Percentiles rank a stretch among this genome's conserved stretches.
Evolutionary conservation across 768 basidiomycete species (phyloP).

Genomic region (Serendipita sp.): DNA sequence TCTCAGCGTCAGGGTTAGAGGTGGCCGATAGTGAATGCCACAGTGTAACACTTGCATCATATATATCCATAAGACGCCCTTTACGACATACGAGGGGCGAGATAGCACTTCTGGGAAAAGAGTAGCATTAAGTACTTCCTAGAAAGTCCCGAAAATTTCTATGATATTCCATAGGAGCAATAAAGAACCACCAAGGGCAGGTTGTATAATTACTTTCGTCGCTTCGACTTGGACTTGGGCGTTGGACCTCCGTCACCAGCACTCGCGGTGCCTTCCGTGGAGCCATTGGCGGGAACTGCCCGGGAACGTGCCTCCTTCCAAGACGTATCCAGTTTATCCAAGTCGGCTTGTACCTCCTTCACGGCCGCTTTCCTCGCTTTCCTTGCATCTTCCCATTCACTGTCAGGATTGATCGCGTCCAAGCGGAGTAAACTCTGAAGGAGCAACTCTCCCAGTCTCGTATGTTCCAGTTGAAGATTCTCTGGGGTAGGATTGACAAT

Average conservation of each 20-base stretch:
- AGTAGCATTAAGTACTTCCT: too few species aligned
- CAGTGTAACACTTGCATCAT: too few species aligned
- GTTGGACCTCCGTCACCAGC: background rate
- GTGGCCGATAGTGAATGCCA: too few species aligned
- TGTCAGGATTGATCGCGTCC: slow-evolving; percentile 62
- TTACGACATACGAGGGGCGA: too few species aligned
- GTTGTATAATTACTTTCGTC: background rate
- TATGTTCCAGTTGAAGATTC: slow-evolving; percentile 28
- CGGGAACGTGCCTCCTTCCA: slow-evolving; percentile 30
- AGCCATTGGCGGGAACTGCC: slow-evolving; percentile 1
- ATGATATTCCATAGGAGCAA: too few species aligned
- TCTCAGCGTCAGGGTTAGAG: too few species aligned
- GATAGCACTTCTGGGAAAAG: too few species aligned
- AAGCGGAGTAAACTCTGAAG: slow-evolving; percentile 76
- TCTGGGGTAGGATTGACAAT: slow-evolving; percentile 12
- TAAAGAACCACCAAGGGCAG: too few species aligned
- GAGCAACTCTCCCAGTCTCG: slow-evolving; percentile 61
- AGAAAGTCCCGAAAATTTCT: too few species aligned
- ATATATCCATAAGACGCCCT: too few species aligned
- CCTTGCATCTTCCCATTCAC: slow-evolving; percentile 64
- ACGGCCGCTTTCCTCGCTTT: slow-evolving; percentile 74
- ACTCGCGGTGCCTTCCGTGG: background rate
- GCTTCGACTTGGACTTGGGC: background rate
- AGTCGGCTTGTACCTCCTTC: slow-evolving; percentile 61
- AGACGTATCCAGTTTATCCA: slow-evolving; percentile 63